Evolutionary conservation across 805 yeast genomes (phyloP).

Genomic region (Myxozyma sirexii): DNA sequence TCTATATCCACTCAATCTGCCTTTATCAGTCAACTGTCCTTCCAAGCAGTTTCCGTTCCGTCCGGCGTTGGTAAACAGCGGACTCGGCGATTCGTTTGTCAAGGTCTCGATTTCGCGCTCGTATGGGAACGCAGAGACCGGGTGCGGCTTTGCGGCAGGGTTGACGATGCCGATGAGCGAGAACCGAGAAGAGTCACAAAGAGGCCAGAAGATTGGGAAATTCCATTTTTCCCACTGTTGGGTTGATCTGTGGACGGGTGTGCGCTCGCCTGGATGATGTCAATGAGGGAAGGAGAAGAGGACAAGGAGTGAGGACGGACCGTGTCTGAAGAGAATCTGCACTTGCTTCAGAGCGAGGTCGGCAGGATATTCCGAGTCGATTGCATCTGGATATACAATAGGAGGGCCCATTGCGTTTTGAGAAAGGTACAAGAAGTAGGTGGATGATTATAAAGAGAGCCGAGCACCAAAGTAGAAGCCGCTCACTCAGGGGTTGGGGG

Average conservation of each 20-base stretch:
- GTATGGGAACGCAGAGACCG: conserved; percentile 21
- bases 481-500: too few species aligned
- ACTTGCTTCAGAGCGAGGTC: conserved; percentile 22
- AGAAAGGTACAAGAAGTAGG: too few species aligned
- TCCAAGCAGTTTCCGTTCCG: conserved; percentile 23
- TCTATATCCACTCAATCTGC: conserved; percentile 25
- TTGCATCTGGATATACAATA: conserved; percentile 12
- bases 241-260: conserved; percentile 26
- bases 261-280: conserved; percentile 25
- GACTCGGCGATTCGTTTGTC: conserved; percentile 9
- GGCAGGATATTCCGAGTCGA: conserved; percentile 21
- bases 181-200: conserved; percentile 27
- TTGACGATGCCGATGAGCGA: conserved; percentile 27
- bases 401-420: conserved; percentile 25
- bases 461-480: too few species aligned
- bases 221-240: conserved; percentile 34
- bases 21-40: conserved; percentile 34
- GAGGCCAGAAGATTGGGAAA: conserved; percentile 33
- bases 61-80: conserved; percentile 24
- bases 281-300: background rate
- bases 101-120: conserved; percentile 32
- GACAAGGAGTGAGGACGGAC: conserved; percentile 3
- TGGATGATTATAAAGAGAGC: too few species aligned
- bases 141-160: conserved; percentile 12
- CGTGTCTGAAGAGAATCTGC: conserved; percentile 31